These are phyloP conservation scores for Colletotrichum aenigma DNA, from an alignment of 2,329 filamentous ascomycete genomes.

Conservation along the genomic window DNA sequence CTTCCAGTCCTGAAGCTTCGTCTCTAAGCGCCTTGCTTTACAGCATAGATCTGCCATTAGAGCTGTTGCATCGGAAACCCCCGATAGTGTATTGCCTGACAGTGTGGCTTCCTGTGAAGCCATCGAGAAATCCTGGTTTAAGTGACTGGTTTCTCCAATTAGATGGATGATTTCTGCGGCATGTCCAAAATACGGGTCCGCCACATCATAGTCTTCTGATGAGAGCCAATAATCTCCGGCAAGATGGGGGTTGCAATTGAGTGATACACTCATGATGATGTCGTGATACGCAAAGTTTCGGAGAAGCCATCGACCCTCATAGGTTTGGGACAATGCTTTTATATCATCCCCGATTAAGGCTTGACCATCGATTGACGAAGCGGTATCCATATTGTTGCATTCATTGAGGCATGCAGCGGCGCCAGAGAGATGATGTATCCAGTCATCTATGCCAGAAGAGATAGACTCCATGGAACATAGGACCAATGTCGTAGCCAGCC, in stretches of 20 bases:
- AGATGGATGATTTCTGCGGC: neutral
- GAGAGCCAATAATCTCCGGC: neutral
- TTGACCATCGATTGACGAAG: neutral
- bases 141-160: neutral
- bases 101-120: neutral
- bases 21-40: neutral
- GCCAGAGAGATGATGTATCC: neutral
- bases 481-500: neutral
- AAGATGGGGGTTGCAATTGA: neutral
- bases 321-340: neutral
- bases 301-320: neutral
- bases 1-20: neutral
- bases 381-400: neutral
- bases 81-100: neutral
- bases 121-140: neutral
- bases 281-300: neutral
- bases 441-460: neutral
- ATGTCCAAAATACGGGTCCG: neutral
- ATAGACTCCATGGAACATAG: neutral
- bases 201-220: neutral
- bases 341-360: neutral
- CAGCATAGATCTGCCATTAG: neutral
- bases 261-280: neutral
- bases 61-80: neutral
- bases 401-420: neutral